Conservation (phyloP, 2,329 filamentous ascomycete genomes). For the Metarhizium guizhouense region DNA sequence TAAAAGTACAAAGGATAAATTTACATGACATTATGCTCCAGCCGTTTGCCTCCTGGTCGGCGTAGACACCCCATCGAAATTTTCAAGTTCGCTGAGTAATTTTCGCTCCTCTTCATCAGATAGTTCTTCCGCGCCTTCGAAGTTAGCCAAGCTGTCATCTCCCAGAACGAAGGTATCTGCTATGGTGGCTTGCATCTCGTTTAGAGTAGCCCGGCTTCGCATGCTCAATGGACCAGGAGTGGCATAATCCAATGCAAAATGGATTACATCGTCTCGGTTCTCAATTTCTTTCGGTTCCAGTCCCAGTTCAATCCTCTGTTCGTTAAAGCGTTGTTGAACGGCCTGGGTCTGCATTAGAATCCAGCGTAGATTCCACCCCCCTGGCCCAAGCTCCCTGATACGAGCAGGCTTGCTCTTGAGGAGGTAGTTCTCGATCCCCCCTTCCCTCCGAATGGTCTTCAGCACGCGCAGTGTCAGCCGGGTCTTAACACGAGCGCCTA, state of each 20-base stretch:
- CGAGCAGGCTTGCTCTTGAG: slow-evolving; percentile 69
- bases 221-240: slow-evolving; percentile 29
- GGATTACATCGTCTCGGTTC: slow-evolving; percentile 28
- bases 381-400: slow-evolving; percentile 78
- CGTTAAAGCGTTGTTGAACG: slow-evolving; percentile 57
- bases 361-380: slow-evolving; percentile 87
- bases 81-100: slow-evolving; percentile 24
- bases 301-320: slow-evolving; percentile 57
- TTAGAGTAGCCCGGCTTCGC: slow-evolving; percentile 27
- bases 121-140: slow-evolving; percentile 30
- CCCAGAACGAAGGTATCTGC: slow-evolving; percentile 39
- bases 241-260: slow-evolving; percentile 31
- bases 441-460: slow-evolving; percentile 71
- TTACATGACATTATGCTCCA: neutral
- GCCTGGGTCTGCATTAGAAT: slow-evolving; percentile 69
- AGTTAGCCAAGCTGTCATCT: slow-evolving; percentile 26
- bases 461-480: slow-evolving; percentile 62
- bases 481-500: slow-evolving; percentile 56
- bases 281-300: slow-evolving; percentile 34
- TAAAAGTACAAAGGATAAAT: neutral
- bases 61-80: slow-evolving; percentile 12
- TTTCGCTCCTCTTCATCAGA: slow-evolving; percentile 28
- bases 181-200: slow-evolving; percentile 29
- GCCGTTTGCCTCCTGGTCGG: slow-evolving; percentile 1
- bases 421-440: slow-evolving; percentile 86